Evolutionary conservation across 169 alveolate species (phyloP), one percentile per base, ranked within the genome.

Genomic region (Babesia ovata): DNA sequence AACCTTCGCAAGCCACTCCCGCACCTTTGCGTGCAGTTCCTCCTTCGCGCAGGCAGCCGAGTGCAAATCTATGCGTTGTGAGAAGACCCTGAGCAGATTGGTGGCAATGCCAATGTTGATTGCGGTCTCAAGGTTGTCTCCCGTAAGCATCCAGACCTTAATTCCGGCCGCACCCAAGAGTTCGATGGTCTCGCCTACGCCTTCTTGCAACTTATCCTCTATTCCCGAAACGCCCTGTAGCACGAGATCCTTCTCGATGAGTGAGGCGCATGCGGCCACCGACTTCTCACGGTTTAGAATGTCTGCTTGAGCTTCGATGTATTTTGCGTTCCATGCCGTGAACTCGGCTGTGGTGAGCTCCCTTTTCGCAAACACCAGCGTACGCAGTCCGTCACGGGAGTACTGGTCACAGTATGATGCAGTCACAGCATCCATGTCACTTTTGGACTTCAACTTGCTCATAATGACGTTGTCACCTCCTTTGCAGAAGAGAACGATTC

Each of bases 61-160:
- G 59, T 70, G 70, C 44, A 81, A 54, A 44, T 69, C 72, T 8
- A 81, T 63, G 28, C 84, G 83, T 28, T 85, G 91, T 28, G 93
- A 85, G 69, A 70, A 69, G 61, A 75, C 63, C 50, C 82, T 85
- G 17, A 89, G 73, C 57, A 89, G 70, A 67, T 89, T 89, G n/a
- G 93, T 86, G 13, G 93, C 93, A 63, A 89, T 90, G 46, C 93
- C 95, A 9, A 98, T 96, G 87, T 97, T 97, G 75, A 96, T 94
- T 8, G 99, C 99, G 11, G 99, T 96, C 77, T 97, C 99, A 66
- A 98, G 91, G 86, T 96, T 97, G 90, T 96, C 99, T 42, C 99
- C 99, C 11, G 99, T 98, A 33, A 97, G 91, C 99, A 98, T 98
- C 99, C 99, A 98, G 6, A 97, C 94, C 79, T 96, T 96, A 45